These are phyloP conservation scores for Labyrinthula sp. DNA, from an alignment of 352 stramenopile genomes.

Conservation along the genomic window DNA sequence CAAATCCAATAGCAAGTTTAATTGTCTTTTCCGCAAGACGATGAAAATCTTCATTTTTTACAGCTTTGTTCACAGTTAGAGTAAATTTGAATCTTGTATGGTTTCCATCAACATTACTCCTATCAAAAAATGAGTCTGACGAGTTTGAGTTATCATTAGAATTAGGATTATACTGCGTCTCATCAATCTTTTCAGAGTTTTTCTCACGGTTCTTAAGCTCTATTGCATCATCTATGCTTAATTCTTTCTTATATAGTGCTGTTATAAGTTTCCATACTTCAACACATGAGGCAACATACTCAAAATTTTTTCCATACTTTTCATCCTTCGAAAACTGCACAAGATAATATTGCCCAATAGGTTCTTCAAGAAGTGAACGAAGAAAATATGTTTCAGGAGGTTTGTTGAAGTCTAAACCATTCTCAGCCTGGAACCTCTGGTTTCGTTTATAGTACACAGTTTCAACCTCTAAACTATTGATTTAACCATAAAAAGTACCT, in stretches of 20 bases:
- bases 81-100: too few species aligned
- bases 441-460: slow-evolving; percentile 26
- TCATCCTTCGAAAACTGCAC: slow-evolving; percentile 15
- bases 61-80: too few species aligned
- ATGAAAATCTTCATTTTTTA: too few species aligned
- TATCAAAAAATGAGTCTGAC: too few species aligned
- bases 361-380: slow-evolving; percentile 22
- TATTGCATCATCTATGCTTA: slow-evolving; percentile 4
- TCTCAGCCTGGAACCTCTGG: slow-evolving; percentile 15
- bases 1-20: too few species aligned
- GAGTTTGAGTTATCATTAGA: not conserved
- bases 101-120: too few species aligned
- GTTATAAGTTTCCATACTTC: slow-evolving; percentile 4
- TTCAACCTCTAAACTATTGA: too few species aligned
- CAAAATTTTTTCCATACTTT: slow-evolving; percentile 12
- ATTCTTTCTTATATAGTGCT: slow-evolving; percentile 16
- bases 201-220: slow-evolving; percentile 7
- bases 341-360: slow-evolving; percentile 21
- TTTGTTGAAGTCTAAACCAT: slow-evolving; percentile 26
- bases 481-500: too few species aligned
- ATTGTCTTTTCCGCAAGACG: too few species aligned
- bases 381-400: slow-evolving; percentile 3
- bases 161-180: not conserved
- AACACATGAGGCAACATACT: slow-evolving; percentile 11
- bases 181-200: not conserved